Percentiles rank a stretch among this genome's conserved stretches.
phyloP scores from a whole-genome alignment of 345 rosid species.

The Salix brachista region DNA sequence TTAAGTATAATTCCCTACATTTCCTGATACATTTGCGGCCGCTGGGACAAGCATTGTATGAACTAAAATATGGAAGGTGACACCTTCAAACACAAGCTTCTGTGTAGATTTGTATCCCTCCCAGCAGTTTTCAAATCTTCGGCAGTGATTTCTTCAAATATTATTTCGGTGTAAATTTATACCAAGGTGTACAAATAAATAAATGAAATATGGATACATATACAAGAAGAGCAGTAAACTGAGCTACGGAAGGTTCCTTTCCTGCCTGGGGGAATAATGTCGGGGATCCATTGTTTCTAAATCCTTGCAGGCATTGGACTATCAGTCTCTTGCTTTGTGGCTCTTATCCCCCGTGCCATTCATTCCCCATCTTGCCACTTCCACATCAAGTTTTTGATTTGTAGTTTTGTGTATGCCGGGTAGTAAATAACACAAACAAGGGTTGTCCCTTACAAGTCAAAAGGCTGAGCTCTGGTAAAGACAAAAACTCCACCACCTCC shows the following conservation, averaged over 20 bases:
- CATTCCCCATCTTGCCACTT: not conserved
- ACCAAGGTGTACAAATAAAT: not conserved
- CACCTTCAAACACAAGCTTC: too few relatives aligned
- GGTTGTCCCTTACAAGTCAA: slow-evolving; percentile 38
- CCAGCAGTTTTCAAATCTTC: too few relatives aligned
- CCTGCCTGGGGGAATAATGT: not conserved
- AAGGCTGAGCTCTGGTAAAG: slow-evolving; percentile 76
- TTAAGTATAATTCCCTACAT: too few relatives aligned
- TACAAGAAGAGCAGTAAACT: not conserved
- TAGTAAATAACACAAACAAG: not conserved
- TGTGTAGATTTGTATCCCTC: too few relatives aligned
- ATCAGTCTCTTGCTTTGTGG: not conserved
- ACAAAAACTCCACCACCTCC: slow-evolving; percentile 96
- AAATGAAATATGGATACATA: not conserved
- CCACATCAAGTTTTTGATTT: not conserved
- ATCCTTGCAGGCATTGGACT: not conserved
- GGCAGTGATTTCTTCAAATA: too few relatives aligned
- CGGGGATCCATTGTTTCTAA: not conserved
- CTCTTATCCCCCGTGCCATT: not conserved
- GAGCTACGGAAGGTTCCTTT: not conserved
- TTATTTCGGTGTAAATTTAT: too few relatives aligned
- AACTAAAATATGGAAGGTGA: too few relatives aligned
- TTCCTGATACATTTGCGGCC: too few relatives aligned
- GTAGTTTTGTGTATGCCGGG: not conserved
- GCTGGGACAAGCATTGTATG: too few relatives aligned